phyloP scores from a whole-genome alignment of 164 flowering plant species.

The Pachysandra terminalis region DNA sequence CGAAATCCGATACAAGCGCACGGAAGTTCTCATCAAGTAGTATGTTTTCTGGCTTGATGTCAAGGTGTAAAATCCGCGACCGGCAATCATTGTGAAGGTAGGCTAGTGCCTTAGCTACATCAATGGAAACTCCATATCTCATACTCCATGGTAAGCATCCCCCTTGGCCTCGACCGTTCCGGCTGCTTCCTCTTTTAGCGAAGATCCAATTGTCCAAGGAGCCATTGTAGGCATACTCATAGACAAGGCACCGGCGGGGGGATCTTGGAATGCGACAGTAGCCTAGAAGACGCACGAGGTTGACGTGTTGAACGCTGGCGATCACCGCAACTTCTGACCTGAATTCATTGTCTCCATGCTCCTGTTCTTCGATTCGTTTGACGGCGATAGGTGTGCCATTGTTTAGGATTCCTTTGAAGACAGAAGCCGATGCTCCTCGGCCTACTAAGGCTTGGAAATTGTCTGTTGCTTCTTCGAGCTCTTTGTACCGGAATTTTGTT shows the following conservation, averaged over 20 bases:
- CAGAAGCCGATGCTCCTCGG: slow-evolving; percentile 69
- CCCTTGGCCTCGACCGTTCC: slow-evolving; percentile 16
- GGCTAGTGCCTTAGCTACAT: slow-evolving; percentile 71
- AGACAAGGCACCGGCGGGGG: slow-evolving; percentile 56
- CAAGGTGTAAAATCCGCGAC: slow-evolving; percentile 71
- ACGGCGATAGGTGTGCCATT: slow-evolving; percentile 84
- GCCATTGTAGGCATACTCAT: slow-evolving; percentile 68
- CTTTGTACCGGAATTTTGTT: slow-evolving; percentile 52
- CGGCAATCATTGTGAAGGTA: slow-evolving; percentile 90
- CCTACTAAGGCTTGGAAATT: slow-evolving; percentile 58
- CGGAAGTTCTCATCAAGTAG: slow-evolving; percentile 64
- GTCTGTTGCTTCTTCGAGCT: slow-evolving; percentile 71
- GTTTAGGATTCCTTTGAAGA: slow-evolving; percentile 68
- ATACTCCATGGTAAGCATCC: slow-evolving; percentile 66
- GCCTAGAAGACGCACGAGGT: slow-evolving; percentile 74
- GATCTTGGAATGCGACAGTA: slow-evolving; percentile 44
- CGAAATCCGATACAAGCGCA: slow-evolving; percentile 76
- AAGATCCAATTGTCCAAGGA: slow-evolving; percentile 87
- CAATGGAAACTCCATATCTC: slow-evolving; percentile 68
- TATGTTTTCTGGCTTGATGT: slow-evolving; percentile 91
- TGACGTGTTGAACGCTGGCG: slow-evolving; percentile 76
- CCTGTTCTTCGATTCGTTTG: slow-evolving; percentile 61
- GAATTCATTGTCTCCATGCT: slow-evolving; percentile 72
- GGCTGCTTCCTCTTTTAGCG: slow-evolving; percentile 18
- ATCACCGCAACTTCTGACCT: slow-evolving; percentile 80